Base-by-base conservation (phyloP, 768 basidiomycete species). In the Gelatoporia subvermispora region DNA sequence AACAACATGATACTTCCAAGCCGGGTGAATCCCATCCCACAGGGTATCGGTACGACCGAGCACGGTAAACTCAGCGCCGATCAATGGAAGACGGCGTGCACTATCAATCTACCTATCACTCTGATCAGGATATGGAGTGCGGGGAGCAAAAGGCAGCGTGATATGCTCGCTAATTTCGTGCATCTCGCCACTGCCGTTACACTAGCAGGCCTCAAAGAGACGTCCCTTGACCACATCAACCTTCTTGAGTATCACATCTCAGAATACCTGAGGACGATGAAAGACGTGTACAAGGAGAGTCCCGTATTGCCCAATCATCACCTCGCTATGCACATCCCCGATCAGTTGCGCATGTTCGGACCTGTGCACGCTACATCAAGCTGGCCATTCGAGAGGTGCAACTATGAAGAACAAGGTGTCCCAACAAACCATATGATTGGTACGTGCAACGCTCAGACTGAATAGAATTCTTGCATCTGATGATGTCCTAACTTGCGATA, bases 11-110 rank as follows among this genome's bases (percentile, higher is more conserved):
- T 39, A 20, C 54, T 68, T 2, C 69, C 67, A 0, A 56, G 54
- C 0, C 71, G 70, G 67, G 52, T 71, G 3, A 54, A 49, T 0
- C 46, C 46, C 4, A 65, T 61, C 1, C 70, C 71, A 2, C 43
- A n/a, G 1, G 58, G 66, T 36, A 66, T 67, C 62, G 68, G 68
- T 0, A 66, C 64, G 2, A 36, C 61, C 0, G 23, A 52, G 1
- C 56, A 57, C 4, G 68, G 69, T 0, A 68, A 68, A 41, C 59
- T 72, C 4, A 68, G 56, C 35, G 69, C 69, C 0, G 63, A 71
- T 37, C 63, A 73, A 24, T 72, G 67, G 65, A 43, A 65, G 3
- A 59, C 59, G 1, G 49, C 63, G 4, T 65, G 64, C 47, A 59
- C 60, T 0, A 58, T 73, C 16, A 62, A 69, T 45, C 45, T 72